These are phyloP conservation scores for Smithsoniella earleae DNA, from an alignment of 163 green algal species.

Conservation along the genomic window DNA sequence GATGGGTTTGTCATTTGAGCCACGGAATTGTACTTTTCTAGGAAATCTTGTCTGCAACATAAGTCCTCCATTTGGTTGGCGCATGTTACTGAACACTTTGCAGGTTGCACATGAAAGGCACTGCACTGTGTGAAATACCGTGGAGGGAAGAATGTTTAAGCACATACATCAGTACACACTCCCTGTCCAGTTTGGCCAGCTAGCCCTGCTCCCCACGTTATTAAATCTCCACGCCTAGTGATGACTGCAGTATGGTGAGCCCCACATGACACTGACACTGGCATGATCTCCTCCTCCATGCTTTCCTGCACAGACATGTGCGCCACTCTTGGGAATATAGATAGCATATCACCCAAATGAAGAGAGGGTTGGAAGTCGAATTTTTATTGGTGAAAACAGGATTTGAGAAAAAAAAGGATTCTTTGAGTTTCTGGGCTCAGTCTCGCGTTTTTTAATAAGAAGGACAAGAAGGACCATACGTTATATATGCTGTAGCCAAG, in stretches of 20 bases:
- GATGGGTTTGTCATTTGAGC: neutral
- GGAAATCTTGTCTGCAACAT: neutral
- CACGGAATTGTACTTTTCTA: conserved; percentile 19
- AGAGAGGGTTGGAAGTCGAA: too few species aligned
- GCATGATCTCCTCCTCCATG: conserved; percentile 27
- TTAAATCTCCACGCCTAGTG: conserved; percentile 25
- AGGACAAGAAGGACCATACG: too few species aligned
- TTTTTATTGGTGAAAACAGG: too few species aligned
- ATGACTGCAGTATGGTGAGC: conserved; percentile 27
- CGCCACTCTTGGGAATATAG: too few species aligned
- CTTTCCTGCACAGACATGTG: conserved; percentile 26
- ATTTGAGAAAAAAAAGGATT: too few species aligned
- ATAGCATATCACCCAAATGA: too few species aligned
- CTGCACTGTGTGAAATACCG: too few species aligned
- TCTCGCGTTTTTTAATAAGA: too few species aligned
- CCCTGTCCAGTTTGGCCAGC: conserved; percentile 1
- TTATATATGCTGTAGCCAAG: conserved; percentile 23
- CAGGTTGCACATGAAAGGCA: too few species aligned
- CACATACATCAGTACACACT: conserved; percentile 6
- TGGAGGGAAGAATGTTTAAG: too few species aligned
- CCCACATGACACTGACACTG: conserved; percentile 28
- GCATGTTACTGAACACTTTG: too few species aligned
- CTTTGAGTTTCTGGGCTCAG: too few species aligned
- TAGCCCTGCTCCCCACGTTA: conserved; percentile 11
- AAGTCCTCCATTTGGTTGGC: neutral